Evolutionary conservation across 1,139 yeast genomes (phyloP), one percentile per base, ranked within the genome.

Genomic region (Saccharomyces pastorianus): DNA sequence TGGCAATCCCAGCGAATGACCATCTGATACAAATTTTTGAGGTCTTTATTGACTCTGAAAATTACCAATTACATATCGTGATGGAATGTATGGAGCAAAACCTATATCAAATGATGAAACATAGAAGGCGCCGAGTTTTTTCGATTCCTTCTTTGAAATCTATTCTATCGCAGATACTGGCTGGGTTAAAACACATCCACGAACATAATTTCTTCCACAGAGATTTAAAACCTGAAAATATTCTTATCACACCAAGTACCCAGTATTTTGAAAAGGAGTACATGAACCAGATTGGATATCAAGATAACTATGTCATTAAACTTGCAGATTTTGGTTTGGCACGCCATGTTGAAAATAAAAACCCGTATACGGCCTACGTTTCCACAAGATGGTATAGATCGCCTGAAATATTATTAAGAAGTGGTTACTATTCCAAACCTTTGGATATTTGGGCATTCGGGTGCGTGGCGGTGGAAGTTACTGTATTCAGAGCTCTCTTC

Each of bases 361-460:
- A 76, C 53, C 81, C 83, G 9, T 88, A 80, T 65, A 85, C 95
- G 0, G 81, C 87, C 0, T 93, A 93, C 64, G 95, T 93, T 6
- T 87, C 96, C 0, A 93, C 98, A 0, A 79, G 99, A 63, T 93
- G 98, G 98, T 93, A 93, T 68, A 76, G 99, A 57, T 84, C 97
- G 0, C 99, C 99, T 0, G 99, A 93, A 70, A 85, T 93, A 48
- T 75, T 93, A 48, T 74, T 93, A 55, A 77, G 93, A 58, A 80
- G 81, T 59, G 77, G 78, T 7, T 72, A 71, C 61, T 89, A 93
- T 68, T 81, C 93, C 0, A 78, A 75, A 52, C 90, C 96, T 0
- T 81, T 89, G 47, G 99, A 93, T 73, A 80, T 91, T 46, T 93
- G 98, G 98, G 96, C 98, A 0, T 87, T 89, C 73, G 97, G 96